Evolutionary conservation across 805 yeast genomes (phyloP), one percentile per base, ranked within the genome.

Genomic region (Blastobotrys parvus): DNA sequence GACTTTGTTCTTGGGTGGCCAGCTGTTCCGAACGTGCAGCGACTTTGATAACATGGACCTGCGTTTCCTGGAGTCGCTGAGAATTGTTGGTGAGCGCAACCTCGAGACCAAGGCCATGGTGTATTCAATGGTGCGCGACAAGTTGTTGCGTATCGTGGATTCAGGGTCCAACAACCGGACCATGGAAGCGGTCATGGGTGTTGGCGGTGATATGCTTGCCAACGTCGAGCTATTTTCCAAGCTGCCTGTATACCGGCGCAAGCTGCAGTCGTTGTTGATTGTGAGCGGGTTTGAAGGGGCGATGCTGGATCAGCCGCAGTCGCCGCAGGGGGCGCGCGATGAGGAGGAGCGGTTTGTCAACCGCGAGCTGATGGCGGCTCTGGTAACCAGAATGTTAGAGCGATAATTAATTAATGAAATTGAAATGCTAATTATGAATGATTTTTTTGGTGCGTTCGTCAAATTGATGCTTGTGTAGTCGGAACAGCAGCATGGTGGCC

Each of bases 401-500:
- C 15, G 18, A 17, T 32, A 18, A 32, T 10, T 17, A 30, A 6
- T 34, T 13, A 16, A 34, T 34, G 16, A 34, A 16, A 34, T 17
- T 34, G 11, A 10, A 15, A 16, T 17, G 4, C 8, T 16, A 11
- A n/a, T 34, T 16, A 15, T 8, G 8, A 7, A 31, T 15, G 16
- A 31, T 15, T 31, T 31, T 31, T 15, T 13, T 31, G 8, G 6
- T 31, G 35, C 8, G 16, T 8, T 18, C 25, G 8, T 39, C 42
- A 20, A 39, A 39, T 31, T 29, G 25, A 30, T 65, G 68, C 56
- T 75, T 80, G 48, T 75, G 72, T 41, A 73, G 56, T 47, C 83
- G 72, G 56, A 78, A 88, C n/a, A 88, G 61, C 46, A 80, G 59
- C 95, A 88, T 89, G 0, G 95, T 79, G 1, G 89, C 89, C 55